Base-by-base conservation (phyloP, 176 grass and related monocot genomes). In the Phyllostachys edulis region DNA sequence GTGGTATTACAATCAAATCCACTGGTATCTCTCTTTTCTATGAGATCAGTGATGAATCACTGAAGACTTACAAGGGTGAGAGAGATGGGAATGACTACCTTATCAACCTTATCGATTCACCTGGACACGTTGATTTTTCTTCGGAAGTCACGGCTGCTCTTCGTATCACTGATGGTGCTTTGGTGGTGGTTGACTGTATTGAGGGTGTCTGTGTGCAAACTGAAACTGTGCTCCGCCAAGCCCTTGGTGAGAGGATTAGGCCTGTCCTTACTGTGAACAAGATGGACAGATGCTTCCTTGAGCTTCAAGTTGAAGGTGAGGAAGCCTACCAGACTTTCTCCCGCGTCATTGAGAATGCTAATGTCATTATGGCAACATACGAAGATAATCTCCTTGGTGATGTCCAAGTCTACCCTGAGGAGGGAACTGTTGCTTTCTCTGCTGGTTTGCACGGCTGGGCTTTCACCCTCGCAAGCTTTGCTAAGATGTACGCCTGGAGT, bases 401-500 rank as follows among this genome's bases (percentile, higher is more conserved):
- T 85, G 90, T 93, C 62, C 94, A 93, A 85, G 94, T 96, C 42
- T 96, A 97, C 82, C 91, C 91, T 6, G 91, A 97, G 41, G 93
- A 93, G 36, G 91, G 94, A 54, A 93, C 89, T 80, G 91, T 91
- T 81, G 91, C 91, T 10, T 97, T 97, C 67, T 97, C 94, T 60
- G 88, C 87, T 80, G 91, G 91, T 85, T 69, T 97, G 61, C 90
- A 92, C n/a, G n/a, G n/a, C 15, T 97, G 94, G 94, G 94, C 90
- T 37, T 97, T 91, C 38, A 93, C 94, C 63, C 81, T 97, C 6
- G 82, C 94, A 10, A 93, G 77, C 78, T 97, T 97, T 78, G 91
- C 94, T 0, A 93, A 93, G 77, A 93, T 97, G 94, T 97, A 93
- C 81, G 91, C 94, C 10, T 64, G 94, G 94, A 29, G 94, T 97